Base-by-base conservation (phyloP, 441 rosid genomes). In the Syzygium malaccense region DNA sequence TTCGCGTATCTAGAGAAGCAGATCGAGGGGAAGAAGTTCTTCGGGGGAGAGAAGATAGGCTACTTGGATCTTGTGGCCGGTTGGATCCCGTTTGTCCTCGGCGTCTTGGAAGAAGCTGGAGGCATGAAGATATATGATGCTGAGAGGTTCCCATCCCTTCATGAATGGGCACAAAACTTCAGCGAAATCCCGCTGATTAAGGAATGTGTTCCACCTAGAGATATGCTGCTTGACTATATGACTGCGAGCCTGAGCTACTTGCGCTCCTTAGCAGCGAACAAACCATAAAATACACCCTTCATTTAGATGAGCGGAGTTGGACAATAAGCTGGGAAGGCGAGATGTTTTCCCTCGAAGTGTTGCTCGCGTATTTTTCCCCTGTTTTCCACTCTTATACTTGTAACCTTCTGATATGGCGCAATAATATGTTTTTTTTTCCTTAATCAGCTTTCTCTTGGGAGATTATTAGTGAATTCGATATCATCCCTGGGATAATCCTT, bases 91-190 rank as follows among this genome's bases (percentile, higher is more conserved):
- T 80, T 26, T 54, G 90, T 89, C 91, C 91, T 90, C 4, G 86
- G 87, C 54, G 88, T 88, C 26, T 37, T 91, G 85, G 93, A 93
- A 89, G 90, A 93, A 92, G 89, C 89, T 26, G 93, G 93, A 55
- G 89, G 87, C 54, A 89, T 89, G 89, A 92, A 92, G 87, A 14
- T 91, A 60, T 12, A 91, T 55, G 92, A 93, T 54, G 90, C 91
- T 4, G 33, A 88, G 8, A 91, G 55, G 60, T 91, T 91, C 56
- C 94, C 93, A 19, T 87, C 28, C 13, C 87, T 91, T 48, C 87
- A 87, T 85, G 83, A 88, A 86, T 91, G 93, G 92, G 33, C 85
- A 23, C 87, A 87, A 4, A 85, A 88, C 51, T 64, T 93, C 90
- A 78, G 28, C 55, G 48, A 86, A 55, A 37, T 62, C 75, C 91